phyloP scores from a whole-genome alignment of 2,329 filamentous ascomycete species.

The Nannizziopsis barbatae region DNA sequence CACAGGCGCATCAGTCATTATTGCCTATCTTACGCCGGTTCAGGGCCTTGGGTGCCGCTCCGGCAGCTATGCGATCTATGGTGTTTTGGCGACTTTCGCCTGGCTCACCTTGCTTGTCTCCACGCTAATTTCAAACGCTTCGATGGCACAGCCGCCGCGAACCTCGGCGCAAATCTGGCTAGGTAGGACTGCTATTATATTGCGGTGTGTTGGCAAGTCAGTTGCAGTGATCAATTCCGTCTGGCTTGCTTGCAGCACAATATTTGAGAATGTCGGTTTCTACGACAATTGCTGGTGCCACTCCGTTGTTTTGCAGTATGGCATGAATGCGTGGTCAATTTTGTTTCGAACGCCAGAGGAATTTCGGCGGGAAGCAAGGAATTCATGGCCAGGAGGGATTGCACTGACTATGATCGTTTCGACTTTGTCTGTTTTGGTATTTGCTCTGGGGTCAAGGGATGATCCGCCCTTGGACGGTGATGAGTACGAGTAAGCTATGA shows the following conservation, averaged over 20 bases:
- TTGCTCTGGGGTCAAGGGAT: slow-evolving; percentile 1
- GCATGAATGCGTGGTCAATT: not conserved
- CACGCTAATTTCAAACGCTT: slow-evolving; percentile 5
- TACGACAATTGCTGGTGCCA: slow-evolving; percentile 9
- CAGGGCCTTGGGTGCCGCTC: slow-evolving; percentile 4
- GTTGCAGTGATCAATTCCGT: not conserved
- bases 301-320: not conserved
- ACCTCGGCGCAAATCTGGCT: not conserved
- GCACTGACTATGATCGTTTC: slow-evolving; percentile 7
- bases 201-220: not conserved
- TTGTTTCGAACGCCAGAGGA: slow-evolving; percentile 3
- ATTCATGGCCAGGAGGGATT: slow-evolving; percentile 6
- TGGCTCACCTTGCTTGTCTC: slow-evolving; percentile 1
- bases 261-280: slow-evolving; percentile 5
- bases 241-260: not conserved
- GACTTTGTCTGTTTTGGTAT: slow-evolving; percentile 2
- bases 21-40: slow-evolving; percentile 5
- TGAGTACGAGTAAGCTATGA: slow-evolving; percentile 4
- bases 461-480: slow-evolving; percentile 1
- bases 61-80: slow-evolving; percentile 3
- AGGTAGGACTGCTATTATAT: not conserved
- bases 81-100: not conserved
- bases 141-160: not conserved
- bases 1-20: slow-evolving; percentile 3
- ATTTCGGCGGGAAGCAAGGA: slow-evolving; percentile 6